Base-by-base conservation (phyloP, 306 rosid species). In the Ziziphus jujuba region DNA sequence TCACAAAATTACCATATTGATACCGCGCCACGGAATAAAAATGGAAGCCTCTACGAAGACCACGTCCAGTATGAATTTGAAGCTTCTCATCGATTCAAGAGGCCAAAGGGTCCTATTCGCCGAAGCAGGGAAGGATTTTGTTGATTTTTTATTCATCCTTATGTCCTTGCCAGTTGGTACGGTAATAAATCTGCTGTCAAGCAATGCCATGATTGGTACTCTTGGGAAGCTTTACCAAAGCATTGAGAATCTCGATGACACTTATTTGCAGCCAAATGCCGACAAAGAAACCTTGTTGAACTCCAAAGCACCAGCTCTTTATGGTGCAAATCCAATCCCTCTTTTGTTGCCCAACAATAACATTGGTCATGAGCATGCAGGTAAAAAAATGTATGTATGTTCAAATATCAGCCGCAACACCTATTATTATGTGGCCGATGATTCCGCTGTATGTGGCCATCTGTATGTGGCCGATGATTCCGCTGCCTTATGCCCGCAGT, bases 171-270 rank as follows among this genome's bases (percentile, higher is more conserved):
- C n/a, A n/a, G n/a, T n/a, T n/a, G n/a, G n/a, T n/a, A n/a, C n/a
- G n/a, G n/a, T n/a, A n/a, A n/a, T n/a, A n/a, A n/a, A n/a, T n/a
- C n/a, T n/a, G n/a, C n/a, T n/a, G n/a, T 36, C n/a, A 4, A 52
- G 7, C 0, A 9, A 36, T 23, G 65, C 20, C n/a, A n/a, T 12
- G 66, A 66, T 70, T 57, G 36, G 5, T 77, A 74, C n/a, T 8
- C 8, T 77, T 3, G 66, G 66, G 0, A 78, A 22, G 3, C 67
- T 78, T 0, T 78, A 78, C 23, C 5, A 62, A 7, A 73, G 82
- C 15, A 49, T 73, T 15, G 72, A 68, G 22, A 68, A 9, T 15
- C 28, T 78, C 0, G 40, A 24, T 23, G 7, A 33, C 9, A 50
- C 44, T 7, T 72, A 67, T 13, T 10, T 72, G 16, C 67, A 55